phyloP scores from a whole-genome alignment of 2,329 filamentous ascomycete species.

The Talaromyces sp. region DNA sequence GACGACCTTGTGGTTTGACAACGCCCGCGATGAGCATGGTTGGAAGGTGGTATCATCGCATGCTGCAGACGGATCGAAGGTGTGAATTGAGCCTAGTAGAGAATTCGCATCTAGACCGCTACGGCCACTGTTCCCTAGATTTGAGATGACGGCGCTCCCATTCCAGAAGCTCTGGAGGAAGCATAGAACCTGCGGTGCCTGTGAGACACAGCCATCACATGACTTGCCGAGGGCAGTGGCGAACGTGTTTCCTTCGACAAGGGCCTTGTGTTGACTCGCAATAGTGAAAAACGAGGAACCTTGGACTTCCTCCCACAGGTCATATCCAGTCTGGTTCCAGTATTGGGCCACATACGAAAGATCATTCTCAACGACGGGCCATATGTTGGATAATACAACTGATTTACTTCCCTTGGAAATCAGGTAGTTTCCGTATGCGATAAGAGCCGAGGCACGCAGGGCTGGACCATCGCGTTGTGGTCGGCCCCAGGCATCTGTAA shows the following conservation, averaged over 20 bases:
- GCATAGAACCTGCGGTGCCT: constrained; percentile 67
- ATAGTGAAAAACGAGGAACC: constrained; percentile 75
- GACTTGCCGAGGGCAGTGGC: constrained; percentile 59
- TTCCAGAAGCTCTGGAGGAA: constrained; percentile 72
- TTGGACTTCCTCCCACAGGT: constrained; percentile 75
- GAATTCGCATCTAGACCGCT: constrained; percentile 68
- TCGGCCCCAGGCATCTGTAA: constrained; percentile 65
- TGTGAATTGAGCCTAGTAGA: constrained; percentile 60
- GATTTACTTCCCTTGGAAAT: constrained; percentile 50
- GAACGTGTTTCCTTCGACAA: constrained; percentile 55
- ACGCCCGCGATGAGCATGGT: constrained; percentile 62
- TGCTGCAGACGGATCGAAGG: constrained; percentile 61
- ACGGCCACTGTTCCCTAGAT: constrained; percentile 57
- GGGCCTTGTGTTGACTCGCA: constrained; percentile 60
- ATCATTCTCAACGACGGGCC: constrained; percentile 71
- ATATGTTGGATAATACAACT: constrained; percentile 53
- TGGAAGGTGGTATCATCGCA: constrained; percentile 71
- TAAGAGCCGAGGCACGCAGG: constrained; percentile 27
- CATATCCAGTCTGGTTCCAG: constrained; percentile 60
- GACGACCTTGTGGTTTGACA: constrained; percentile 70
- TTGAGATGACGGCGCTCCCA: constrained; percentile 60
- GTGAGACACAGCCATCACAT: constrained; percentile 55
- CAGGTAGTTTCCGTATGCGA: constrained; percentile 57
- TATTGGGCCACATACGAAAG: constrained; percentile 68
- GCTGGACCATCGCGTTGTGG: constrained; percentile 55